Base-by-base conservation (phyloP, 495 filamentous ascomycete genomes). In the Barbatosphaeria neglecta region DNA sequence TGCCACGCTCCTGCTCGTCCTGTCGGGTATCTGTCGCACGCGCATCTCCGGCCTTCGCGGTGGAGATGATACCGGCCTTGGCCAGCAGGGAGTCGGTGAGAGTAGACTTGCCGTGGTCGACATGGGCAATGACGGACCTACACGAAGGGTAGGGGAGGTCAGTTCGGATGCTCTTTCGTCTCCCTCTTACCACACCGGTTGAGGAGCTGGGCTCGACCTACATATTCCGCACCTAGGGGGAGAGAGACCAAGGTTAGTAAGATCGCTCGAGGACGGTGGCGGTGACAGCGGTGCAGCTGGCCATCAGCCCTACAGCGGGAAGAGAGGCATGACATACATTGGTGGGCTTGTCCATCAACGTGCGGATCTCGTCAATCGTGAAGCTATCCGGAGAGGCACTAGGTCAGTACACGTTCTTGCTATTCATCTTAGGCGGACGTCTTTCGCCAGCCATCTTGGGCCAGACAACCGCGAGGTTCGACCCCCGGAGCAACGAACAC, bases 71-170 rank as follows among this genome's bases (percentile, higher is more conserved):
- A 86, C 92, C 92, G 63, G 93, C 93, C 70, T 90, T 93, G 71
- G 94, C 87, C 64, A 99, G 84, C 59, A 99, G 88, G 57, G 92
- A 96, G 71, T 99, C 92, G 80, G 88, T 95, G 58, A 98, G 78
- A 63, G 92, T 98, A 59, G 92, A 98, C 74, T 98, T 98, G 76
- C 92, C 92, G 81, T 98, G 92, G 77, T 98, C 92, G 79, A 98
- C 89, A 76, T 99, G 92, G 69, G 92, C 92, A 86, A 99, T 99
- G 70, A 99, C 92, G 74, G 92, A 96, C 93, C 97, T 99, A 15
- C 18, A 24, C 16, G 5, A 8, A 3, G 37, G 37, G 16, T 6
- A 19, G n/a, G 20, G 22, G 1, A 6, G n/a, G 20, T 41, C 39
- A 20, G 76, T 90, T 89, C 51, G 25, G 6, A 2, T 31, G 1